phyloP scores from a whole-genome alignment of 192 early-diverging fungal genomes.

The Coemansia sp. region DNA sequence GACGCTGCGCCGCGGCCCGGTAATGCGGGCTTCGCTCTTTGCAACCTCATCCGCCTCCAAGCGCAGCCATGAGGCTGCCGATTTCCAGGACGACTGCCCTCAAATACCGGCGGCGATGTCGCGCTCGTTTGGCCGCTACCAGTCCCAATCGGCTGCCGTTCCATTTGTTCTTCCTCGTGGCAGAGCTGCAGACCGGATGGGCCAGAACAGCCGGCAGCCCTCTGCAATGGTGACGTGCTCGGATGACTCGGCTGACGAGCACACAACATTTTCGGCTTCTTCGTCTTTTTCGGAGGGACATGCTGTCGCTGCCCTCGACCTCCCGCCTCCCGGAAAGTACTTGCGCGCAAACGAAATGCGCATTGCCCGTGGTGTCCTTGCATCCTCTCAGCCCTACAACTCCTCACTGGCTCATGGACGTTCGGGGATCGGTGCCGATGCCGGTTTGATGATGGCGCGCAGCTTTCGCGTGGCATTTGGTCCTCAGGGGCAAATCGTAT shows the following conservation, averaged over 20 bases:
- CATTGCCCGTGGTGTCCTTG: slow-evolving; percentile 8
- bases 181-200: too few species aligned
- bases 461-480: slow-evolving; percentile 87
- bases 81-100: too few species aligned
- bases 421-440: slow-evolving; percentile 59
- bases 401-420: slow-evolving; percentile 40
- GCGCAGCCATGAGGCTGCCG: too few species aligned
- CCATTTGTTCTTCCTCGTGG: slow-evolving; percentile 4
- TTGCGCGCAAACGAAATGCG: slow-evolving; percentile 27
- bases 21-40: slow-evolving; percentile 48
- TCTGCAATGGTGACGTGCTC: neutral
- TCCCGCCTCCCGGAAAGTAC: slow-evolving; percentile 41
- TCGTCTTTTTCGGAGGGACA: neutral
- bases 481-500: slow-evolving; percentile 64
- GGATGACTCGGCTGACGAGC: neutral
- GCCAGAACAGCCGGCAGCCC: too few species aligned
- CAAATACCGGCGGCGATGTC: neutral
- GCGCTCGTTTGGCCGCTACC: slow-evolving; percentile 7
- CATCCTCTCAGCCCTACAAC: slow-evolving; percentile 22
- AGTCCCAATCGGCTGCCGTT: slow-evolving; percentile 12
- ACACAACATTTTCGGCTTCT: neutral
- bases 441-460: slow-evolving; percentile 75
- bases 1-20: slow-evolving; percentile 29
- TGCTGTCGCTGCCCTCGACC: slow-evolving; percentile 15
- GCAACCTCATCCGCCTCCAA: too few species aligned